Conservation (phyloP, 495 filamentous ascomycete genomes). For the Penicillium canescens region DNA sequence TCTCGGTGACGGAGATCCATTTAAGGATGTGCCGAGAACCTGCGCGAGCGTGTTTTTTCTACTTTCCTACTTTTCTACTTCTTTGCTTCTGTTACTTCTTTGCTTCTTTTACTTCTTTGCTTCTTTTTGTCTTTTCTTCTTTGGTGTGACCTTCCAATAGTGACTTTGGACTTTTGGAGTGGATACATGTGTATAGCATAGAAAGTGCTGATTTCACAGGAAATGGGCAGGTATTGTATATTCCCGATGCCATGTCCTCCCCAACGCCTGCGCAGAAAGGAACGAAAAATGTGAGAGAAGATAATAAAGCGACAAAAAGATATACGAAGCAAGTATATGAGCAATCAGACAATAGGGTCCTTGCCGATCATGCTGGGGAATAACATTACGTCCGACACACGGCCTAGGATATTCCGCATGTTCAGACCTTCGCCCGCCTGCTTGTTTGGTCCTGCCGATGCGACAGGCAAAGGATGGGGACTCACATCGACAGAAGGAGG, state of each 20-base stretch:
- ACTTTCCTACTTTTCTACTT: no score
- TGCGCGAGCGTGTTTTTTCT: no score
- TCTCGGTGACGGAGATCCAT: no score
- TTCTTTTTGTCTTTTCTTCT: no score
- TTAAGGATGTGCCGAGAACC: no score
- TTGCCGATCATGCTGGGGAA: slow-evolving; percentile 38
- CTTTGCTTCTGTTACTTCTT: no score
- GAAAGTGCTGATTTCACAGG: not conserved
- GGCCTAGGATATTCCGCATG: slow-evolving; percentile 32
- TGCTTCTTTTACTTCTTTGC: no score
- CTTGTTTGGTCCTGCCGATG: not conserved
- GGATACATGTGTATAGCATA: not conserved
- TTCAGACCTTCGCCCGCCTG: slow-evolving; percentile 18
- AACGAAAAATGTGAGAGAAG: not conserved
- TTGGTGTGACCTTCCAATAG: no score
- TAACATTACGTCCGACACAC: slow-evolving; percentile 45
- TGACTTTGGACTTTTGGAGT: no score
- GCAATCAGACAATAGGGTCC: slow-evolving; percentile 6
- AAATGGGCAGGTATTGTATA: slow-evolving; percentile 1
- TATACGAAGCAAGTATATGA: not conserved
- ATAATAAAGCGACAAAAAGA: not conserved
- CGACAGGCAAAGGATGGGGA: slow-evolving; percentile 11
- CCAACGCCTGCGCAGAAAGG: not conserved
- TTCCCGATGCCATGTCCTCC: not conserved
- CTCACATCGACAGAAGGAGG: slow-evolving; percentile 24